Base-by-base conservation (phyloP, 768 basidiomycete genomes). In the Mycena crocata region DNA sequence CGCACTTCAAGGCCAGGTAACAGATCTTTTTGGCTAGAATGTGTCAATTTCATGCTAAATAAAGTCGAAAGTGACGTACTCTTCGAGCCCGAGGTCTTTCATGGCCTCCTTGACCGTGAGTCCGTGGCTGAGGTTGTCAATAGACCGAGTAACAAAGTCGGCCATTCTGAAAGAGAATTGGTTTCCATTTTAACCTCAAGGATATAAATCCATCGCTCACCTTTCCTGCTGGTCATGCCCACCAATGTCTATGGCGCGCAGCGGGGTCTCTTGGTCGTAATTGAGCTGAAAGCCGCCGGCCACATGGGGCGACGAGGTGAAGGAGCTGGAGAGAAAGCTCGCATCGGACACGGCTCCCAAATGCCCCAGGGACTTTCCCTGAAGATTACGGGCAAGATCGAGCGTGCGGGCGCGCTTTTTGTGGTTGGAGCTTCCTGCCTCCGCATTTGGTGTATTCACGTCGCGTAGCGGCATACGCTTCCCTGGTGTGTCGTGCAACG, bases 1-100 rank as follows among this genome's bases (percentile, higher is more conserved):
- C 87, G 83, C 14, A 93, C 86, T 73, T 89, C 88, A 66, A 94
- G 78, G 0, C 92, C 92, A 0, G 90, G 89, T 2, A 95, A 74
- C 21, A 87, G 71, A 63, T 91, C 88, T 46, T 82, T 81, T 30
- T 84, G 73, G 66, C 86, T 88, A 58, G 10, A 56, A 31, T 35
- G 6, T 31, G 34, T 39, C 50, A 57, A 31, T 32, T 56, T 57
- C 6, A 3, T 31, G 30, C 23, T 44, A 32, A 39, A 6, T 26
- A 28, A 24, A 24, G 14, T 28, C 15, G 10, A 35, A 24, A 8
- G n/a, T n/a, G 19, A 77, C 82, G 28, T 57, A 90, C 89, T 82
- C 78, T 72, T 77, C 72, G 14, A 91, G 75, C 1, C 83, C 85
- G 15, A 91, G 81, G 21, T 83, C 81, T 40, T 85, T 76, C 82